A percentile compares a stretch with the other conserved stretches of the same genome.
Conservation (phyloP, 2,329 filamentous ascomycete genomes). For the Epichloe sp. region DNA sequence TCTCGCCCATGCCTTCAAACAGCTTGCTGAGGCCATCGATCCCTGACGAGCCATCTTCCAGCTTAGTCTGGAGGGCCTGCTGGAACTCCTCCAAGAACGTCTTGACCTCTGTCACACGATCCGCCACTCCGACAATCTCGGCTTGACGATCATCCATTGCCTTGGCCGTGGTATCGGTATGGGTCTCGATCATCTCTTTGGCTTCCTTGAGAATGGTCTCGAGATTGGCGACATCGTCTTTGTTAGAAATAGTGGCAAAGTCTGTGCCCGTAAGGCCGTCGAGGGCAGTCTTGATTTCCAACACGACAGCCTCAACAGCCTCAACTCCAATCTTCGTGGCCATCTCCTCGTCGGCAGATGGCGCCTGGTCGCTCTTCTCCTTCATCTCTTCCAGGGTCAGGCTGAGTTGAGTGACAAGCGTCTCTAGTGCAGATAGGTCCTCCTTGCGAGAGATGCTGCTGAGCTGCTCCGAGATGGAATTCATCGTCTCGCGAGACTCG, state of each 20-base stretch:
- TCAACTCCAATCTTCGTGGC: conserved; percentile 75
- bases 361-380: conserved; percentile 37
- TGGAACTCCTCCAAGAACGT: conserved; percentile 66
- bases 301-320: conserved; percentile 63
- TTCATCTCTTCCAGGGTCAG: conserved; percentile 63
- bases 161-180: conserved; percentile 62
- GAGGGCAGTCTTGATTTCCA: conserved; percentile 72
- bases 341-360: conserved; percentile 42
- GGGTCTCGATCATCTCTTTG: conserved; percentile 51
- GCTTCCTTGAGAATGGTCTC: conserved; percentile 57
- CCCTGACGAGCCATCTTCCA: conserved; percentile 61
- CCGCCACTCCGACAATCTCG: conserved; percentile 66
- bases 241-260: conserved; percentile 56
- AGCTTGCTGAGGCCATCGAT: conserved; percentile 61
- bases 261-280: conserved; percentile 62
- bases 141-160: conserved; percentile 73
- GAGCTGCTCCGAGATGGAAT: conserved; percentile 51
- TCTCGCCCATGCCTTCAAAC: conserved; percentile 53
- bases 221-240: conserved; percentile 56
- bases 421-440: conserved; percentile 64
- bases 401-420: conserved; percentile 66
- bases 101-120: conserved; percentile 70
- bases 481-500: conserved; percentile 63
- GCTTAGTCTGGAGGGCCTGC: conserved; percentile 59
- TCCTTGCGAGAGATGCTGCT: conserved; percentile 63